Base-by-base conservation (phyloP, 1,139 yeast species). In the Diutina neorugosa region DNA sequence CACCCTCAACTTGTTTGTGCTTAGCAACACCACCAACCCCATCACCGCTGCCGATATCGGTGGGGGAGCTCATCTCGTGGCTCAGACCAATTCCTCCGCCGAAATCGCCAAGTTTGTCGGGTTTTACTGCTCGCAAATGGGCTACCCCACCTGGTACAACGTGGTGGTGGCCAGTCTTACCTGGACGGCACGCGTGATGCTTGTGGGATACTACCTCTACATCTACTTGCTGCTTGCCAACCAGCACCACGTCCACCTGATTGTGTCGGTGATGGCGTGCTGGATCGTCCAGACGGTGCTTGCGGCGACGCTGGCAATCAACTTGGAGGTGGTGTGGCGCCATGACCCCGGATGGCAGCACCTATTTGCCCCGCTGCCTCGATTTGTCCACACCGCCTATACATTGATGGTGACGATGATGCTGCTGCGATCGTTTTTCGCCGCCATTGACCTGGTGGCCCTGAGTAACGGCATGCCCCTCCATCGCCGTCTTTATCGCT, bases 241-340 rank as follows among this genome's bases (percentile, higher is more conserved):
- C 56, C 67, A 77, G 52, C 77, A 78, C 51, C 70, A 80, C 20
- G 77, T 86, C 11, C 74, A 81, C 53, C 84, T 91, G 2, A 76
- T 75, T 59, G 52, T 71, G 2, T 91, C 93, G 0, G 66, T 86
- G 12, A 59, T 83, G 7, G 54, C 76, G n/a, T 91, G 90, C 0
- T 82, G 85, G 70, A 31, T 74, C 0, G 77, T 77, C 1, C 82
- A 84, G 57, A 62, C 75, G 1, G 46, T 67, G 0, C 62, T 86
- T 6, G 69, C 88, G 12, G 68, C 82, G 1, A 71, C 86, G 0
- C 76, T 81, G 1, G 74, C 91, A 0, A 57, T 82, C 8, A 74
- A 63, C 51, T 40, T 70, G 4, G 56, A 65, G 7, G 60, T 64
- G 3, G 37, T 53, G 7, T 25, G 61, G 8, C 60, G 61, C 52